phyloP scores from a whole-genome alignment of 2,329 filamentous ascomycete genomes.

The Claviceps cyperi region DNA sequence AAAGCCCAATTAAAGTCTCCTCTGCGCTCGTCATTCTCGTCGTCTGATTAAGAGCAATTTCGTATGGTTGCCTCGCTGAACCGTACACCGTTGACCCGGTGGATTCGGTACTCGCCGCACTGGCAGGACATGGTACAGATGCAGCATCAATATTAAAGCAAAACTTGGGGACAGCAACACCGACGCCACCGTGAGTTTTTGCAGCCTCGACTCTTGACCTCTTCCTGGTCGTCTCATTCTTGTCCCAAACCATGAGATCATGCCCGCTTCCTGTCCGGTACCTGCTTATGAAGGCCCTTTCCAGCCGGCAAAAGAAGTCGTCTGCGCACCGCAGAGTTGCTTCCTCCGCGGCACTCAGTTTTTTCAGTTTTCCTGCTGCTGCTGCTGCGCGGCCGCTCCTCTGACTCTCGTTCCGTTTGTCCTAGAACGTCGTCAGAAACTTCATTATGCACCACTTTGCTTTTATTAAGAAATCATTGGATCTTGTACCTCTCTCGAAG shows the following conservation, averaged over 20 bases:
- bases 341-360: neutral
- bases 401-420: neutral
- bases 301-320: neutral
- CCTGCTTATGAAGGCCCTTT: neutral
- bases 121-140: neutral
- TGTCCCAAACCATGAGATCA: slow-evolving; percentile 1
- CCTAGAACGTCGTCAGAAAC: neutral
- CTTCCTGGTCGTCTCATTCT: neutral
- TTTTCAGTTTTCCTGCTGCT: neutral
- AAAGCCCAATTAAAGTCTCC: neutral
- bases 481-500: neutral
- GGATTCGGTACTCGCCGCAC: neutral
- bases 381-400: neutral
- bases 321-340: neutral
- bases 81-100: neutral
- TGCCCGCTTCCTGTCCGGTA: neutral
- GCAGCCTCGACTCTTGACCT: neutral
- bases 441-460: neutral
- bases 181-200: neutral
- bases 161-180: neutral
- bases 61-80: neutral
- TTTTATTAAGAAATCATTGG: neutral
- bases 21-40: neutral
- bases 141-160: neutral
- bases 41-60: neutral